Evolutionary conservation across 2,329 filamentous ascomycete species (phyloP), one percentile per base, ranked within the genome.

Genomic region (Penicillium janthinellum): DNA sequence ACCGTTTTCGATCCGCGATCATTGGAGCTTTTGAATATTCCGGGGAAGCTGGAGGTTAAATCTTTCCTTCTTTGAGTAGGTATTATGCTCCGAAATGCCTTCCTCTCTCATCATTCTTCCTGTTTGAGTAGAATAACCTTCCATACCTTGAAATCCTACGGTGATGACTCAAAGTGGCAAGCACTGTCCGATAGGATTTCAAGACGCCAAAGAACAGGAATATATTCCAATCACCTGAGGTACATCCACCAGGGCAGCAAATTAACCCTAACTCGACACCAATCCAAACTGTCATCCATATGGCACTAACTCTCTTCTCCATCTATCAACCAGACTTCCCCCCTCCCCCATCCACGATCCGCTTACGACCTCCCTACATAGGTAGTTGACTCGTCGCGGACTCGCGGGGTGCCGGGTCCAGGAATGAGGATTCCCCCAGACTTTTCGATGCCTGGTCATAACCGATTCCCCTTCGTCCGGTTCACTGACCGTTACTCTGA

Each of bases 391-490:
- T n/a, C n/a, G n/a, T n/a, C n/a, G n/a, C n/a, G n/a, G n/a, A n/a
- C n/a, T n/a, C n/a, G n/a, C n/a, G n/a, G n/a, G n/a, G n/a, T n/a
- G n/a, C n/a, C n/a, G n/a, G n/a, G n/a, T n/a, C n/a, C n/a, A n/a
- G n/a, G n/a, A n/a, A n/a, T 6, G 0, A 22, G 25, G 25, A 28
- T 22, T 22, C 25, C 34, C 55, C 35, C 34, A 35, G 22, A 49
- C 31, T 8, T 49, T 35, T 8, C 25, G 44, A 34, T 57, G 51
- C 51, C 56, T 42, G 54, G 56, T 57, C 45, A 6, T 39, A 54
- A 8, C 61, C 56, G 57, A 58, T 57, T 53, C 63, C 57, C 55
- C 44, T 60, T 62, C 57, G 59, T 35, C 60, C 60, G 60, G 60
- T n/a, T 31, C 14, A n/a, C 31, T 8, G 31, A 31, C 31, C 31